A percentile compares a stretch with the other conserved stretches of the same genome.
These are phyloP conservation scores for Collybia sordida DNA, from an alignment of 768 basidiomycete genomes.

Conservation along the genomic window DNA sequence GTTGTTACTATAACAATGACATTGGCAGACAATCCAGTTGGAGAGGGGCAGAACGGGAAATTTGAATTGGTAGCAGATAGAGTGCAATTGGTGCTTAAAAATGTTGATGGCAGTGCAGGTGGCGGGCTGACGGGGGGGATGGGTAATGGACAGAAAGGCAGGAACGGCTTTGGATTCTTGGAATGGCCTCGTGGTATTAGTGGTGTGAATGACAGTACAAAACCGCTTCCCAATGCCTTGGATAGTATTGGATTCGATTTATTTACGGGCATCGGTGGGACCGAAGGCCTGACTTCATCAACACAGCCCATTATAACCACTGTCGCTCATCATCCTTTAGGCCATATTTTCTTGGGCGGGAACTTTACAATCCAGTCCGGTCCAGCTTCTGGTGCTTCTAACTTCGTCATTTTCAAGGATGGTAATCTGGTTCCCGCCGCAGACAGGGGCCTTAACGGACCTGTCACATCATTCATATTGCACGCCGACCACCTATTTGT, in stretches of 20 bases:
- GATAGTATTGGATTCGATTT: constrained; percentile 65
- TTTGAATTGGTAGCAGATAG: constrained; percentile 86
- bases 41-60: constrained; percentile 61
- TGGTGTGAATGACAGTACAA: constrained; percentile 53
- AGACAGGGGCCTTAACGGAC: constrained; percentile 75
- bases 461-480: constrained; percentile 67
- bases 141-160: constrained; percentile 27
- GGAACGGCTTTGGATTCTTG: constrained; percentile 77
- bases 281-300: constrained; percentile 32
- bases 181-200: constrained; percentile 72
- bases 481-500: constrained; percentile 70
- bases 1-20: constrained; percentile 74
- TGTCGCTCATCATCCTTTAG: constrained; percentile 65
- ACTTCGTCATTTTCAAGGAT: constrained; percentile 71
- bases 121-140: constrained; percentile 29
- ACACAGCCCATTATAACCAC: constrained; percentile 44
- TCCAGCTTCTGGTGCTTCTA: constrained; percentile 54
- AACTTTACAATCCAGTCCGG: constrained; percentile 65
- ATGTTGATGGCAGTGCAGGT: constrained; percentile 45
- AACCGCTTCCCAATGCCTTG: constrained; percentile 60
- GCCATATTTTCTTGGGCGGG: constrained; percentile 73
- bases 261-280: constrained; percentile 58
- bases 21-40: constrained; percentile 63
- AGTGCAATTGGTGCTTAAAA: constrained; percentile 76
- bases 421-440: constrained; percentile 54